Conservation (phyloP, 192 early-diverging fungal species). For the Rhizophagus sp. region DNA sequence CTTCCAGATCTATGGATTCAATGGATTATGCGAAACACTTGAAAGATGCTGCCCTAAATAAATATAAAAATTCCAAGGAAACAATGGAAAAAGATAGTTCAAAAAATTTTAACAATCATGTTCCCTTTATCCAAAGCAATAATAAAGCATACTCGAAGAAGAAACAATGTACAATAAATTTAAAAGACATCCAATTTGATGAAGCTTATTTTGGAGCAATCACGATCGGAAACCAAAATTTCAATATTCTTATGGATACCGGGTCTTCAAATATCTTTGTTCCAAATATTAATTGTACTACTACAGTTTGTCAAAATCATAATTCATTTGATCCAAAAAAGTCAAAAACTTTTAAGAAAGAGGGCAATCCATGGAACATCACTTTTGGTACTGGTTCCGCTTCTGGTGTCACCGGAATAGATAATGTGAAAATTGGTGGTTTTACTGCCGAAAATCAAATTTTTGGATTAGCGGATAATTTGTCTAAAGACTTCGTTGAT, state of each 20-base stretch:
- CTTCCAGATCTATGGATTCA: too few relatives aligned
- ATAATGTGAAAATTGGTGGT: conserved; percentile 33
- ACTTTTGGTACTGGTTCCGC: conserved; percentile 40
- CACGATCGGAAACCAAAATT: conserved; percentile 54
- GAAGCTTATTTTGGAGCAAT: conserved; percentile 50
- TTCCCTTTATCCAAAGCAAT: too few relatives aligned
- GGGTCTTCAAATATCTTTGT: conserved; percentile 60
- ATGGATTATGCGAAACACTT: too few relatives aligned
- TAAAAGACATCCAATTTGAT: too few relatives aligned
- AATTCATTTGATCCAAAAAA: conserved; percentile 25
- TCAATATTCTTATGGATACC: conserved; percentile 59
- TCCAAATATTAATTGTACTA: conserved; percentile 32
- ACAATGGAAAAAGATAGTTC: too few relatives aligned
- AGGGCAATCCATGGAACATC: conserved; percentile 28
- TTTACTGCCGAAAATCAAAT: conserved; percentile 29
- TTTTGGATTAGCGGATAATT: conserved; percentile 45
- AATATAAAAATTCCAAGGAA: too few relatives aligned
- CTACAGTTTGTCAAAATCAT: conserved; percentile 33
- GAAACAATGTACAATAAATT: conserved; percentile 31
- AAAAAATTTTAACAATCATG: too few relatives aligned
- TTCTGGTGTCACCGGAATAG: conserved; percentile 35
- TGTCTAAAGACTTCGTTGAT: conserved; percentile 46
- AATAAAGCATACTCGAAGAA: too few relatives aligned
- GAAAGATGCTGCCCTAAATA: too few relatives aligned
- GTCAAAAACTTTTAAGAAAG: conserved; percentile 33